Evolutionary conservation across 768 basidiomycete genomes (phyloP), one percentile per base, ranked within the genome.

Genomic region (Fibroporia radiculosa): DNA sequence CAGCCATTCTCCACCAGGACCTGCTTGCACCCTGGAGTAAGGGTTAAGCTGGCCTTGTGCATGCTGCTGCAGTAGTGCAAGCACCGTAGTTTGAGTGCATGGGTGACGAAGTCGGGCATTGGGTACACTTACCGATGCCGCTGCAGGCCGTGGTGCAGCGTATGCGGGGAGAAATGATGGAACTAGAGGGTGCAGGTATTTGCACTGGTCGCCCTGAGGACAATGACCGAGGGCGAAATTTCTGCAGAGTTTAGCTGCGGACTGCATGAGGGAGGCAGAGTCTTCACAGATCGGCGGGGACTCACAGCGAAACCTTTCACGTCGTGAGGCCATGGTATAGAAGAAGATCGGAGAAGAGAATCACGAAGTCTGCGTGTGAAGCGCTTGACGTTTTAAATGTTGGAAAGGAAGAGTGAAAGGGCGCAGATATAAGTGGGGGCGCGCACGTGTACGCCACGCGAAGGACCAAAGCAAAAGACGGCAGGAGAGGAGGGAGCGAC

Each of bases 201-300:
- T 67, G 56, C 69, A 71, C 27, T 56, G 57, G 18, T 57, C 51
- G 47, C 66, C 69, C 47, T 63, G 66, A 16, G 62, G 57, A 54
- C 67, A 71, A 47, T 53, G 48, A 27, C 69, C 68, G 26, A 48
- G 58, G 33, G 57, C 49, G 29, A 62, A 61, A 55, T 67, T 62
- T 32, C 67, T 59, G 52, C 68, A 69, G 33, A 63, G 50, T 55
- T 63, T 68, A 5, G 63, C 67, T 66, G 42, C 49, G 32, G 23
- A 34, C 22, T 34, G 22, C 29, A 28, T 23, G 41, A 29, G 13
- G 11, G 26, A 44, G 33, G 12, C n/a, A n/a, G n/a, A n/a, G 22
- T 34, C 10, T 31, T 20, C 7, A 11, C 33, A 34, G 33, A 10
- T n/a, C 3, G 19, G 19, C 28, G 40, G 32, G n/a, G 42, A 48